Evolutionary conservation across 2,329 filamentous ascomycete genomes (phyloP), one percentile per base, ranked within the genome.

Genomic region (Phialophora tarda): DNA sequence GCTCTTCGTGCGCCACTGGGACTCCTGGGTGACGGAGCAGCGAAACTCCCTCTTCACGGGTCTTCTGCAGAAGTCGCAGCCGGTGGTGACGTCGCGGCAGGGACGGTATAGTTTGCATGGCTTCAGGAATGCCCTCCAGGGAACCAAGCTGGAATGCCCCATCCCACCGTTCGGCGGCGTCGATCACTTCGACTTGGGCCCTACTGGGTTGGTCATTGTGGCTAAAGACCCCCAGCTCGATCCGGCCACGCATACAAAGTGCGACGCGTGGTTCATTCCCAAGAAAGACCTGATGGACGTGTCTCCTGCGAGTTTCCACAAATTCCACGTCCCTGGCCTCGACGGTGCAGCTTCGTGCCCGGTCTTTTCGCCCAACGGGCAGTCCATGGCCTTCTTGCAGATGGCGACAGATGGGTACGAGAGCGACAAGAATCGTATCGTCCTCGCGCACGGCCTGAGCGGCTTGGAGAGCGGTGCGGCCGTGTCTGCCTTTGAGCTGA

Each of bases 1-100:
- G 8, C 76, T 84, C 21, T 84, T 82, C 71, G 83, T 85, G 12
- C 77, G 83, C 41, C 83, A 85, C 69, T 85, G 83, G 83, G 83
- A 85, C 69, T 74, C 78, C 5, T 85, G 82, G 69, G 74, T 83
- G 14, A 78, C 79, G 24, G 79, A 80, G n/a, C 78, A 84, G 72
- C 79, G 77, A 61, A 83, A 82, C 68, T 73, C 82, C 0, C 80
- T 85, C 53, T 85, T 79, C 73, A 82, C 80, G 71, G 83, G 80
- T 26, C 73, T 82, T 44, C 74, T 85, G 17, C 76, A 80, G 68
- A 78, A 76, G 63, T 73, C 77, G 21, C 75, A 79, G 14, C 69
- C 79, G 30, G 74, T 77, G 11, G 76, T 79, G 3, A 75, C 75
- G 8, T 77, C 75, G 21, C 73, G 77, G 32, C 75, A 75, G 59